Base-by-base conservation (phyloP, 1,284 basidiomycete genomes). In the Cutaneotrichosporon cyanovorans region DNA sequence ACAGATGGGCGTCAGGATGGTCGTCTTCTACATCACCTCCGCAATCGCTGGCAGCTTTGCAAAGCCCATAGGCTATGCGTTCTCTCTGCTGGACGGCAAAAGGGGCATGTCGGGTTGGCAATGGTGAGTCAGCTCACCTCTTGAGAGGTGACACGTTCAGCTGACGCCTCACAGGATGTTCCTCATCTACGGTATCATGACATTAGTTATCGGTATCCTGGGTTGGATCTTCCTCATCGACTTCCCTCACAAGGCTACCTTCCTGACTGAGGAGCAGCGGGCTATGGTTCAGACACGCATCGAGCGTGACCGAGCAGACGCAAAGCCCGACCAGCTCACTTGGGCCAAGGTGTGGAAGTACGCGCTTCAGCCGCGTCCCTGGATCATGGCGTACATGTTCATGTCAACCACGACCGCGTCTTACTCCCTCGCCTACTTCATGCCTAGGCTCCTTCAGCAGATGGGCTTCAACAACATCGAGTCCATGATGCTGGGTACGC, bases 331-430 rank as follows among this genome's bases (percentile, higher is more conserved):
- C 50, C 30, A 56, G 8, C 54, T 75, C 21, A 71, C 72, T n/a
- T 47, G 48, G 50, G 28, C 36, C 59, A 58, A 47, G 16, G 45
- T 54, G 37, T 22, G 34, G 16, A 40, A 48, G 42, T 72, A 75
- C 56, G 39, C 64, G 9, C 11, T 15, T 10, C 70, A 74, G 55
- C 51, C 61, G 49, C 73, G 73, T 62, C 54, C 73, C 5, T 76
- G 74, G 74, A 48, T 59, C 6, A 75, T 72, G 41, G 73, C 65
- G 10, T 58, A 74, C 45, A 60, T 71, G 56, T 72, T 75, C 59
- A 58, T 63, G 42, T 48, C 56, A n/a, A 52, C 56, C 31, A 60
- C 58, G 12, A 55, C 42, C 11, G 54, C 45, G 15, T 50, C 47
- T 4, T 58, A 48, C 40, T 40, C 45, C 9, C 43, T 66, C 45